Conservation (phyloP, 2,329 filamentous ascomycete genomes). For the Fusarium sp. region DNA sequence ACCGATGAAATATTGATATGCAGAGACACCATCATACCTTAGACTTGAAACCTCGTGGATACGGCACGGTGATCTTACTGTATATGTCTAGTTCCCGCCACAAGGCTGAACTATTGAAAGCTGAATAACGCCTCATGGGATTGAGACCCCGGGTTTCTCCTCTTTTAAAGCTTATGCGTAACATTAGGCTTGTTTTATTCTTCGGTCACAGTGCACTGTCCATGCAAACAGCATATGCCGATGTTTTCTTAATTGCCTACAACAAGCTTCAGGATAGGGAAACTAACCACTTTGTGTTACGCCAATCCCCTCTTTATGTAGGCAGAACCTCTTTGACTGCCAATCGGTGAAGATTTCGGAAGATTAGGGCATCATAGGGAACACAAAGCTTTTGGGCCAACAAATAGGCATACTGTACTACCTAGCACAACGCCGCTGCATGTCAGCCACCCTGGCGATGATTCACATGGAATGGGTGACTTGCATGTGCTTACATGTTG, state of each 20-base stretch:
- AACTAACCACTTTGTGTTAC: not conserved
- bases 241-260: not conserved
- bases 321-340: accelerated
- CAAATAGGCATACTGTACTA: not conserved
- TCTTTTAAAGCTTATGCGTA: not conserved
- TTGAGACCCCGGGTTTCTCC: not conserved
- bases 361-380: not conserved
- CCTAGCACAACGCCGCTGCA: not conserved
- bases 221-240: not conserved
- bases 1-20: not conserved
- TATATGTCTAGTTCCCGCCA: constrained; percentile 7
- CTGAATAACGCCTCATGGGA: not conserved
- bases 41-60: not conserved
- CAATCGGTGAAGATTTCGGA: not conserved
- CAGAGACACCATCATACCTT: not conserved
- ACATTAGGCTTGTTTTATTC: accelerated
- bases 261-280: not conserved
- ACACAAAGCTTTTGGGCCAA: too few species aligned
- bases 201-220: not conserved
- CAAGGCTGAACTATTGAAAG: constrained; percentile 1
- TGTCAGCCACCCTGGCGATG: not conserved
- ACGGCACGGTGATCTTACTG: not conserved
- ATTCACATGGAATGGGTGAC: not conserved
- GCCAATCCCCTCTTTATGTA: not conserved
- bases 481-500: not conserved